phyloP scores from a whole-genome alignment of 2,329 filamentous ascomycete genomes.

The Paecilomyces sp. region DNA sequence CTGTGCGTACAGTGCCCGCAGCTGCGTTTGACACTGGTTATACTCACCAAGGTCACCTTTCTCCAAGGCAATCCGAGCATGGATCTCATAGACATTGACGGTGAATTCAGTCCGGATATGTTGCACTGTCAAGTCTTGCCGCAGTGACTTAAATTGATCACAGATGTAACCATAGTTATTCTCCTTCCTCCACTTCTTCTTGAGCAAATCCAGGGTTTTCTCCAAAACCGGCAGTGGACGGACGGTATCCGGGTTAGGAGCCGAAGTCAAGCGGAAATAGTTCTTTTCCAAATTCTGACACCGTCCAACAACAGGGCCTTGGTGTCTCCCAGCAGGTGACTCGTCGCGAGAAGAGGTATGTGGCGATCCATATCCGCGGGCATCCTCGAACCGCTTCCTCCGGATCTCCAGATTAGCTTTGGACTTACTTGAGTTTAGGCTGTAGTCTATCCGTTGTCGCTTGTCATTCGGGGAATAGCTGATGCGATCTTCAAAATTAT shows the following conservation, averaged over 20 bases:
- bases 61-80: conserved; percentile 93
- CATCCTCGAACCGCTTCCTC: conserved; percentile 71
- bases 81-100: conserved; percentile 92
- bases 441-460: conserved; percentile 41
- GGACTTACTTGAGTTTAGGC: conserved; percentile 72
- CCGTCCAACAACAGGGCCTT: conserved; percentile 74
- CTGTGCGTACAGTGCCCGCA: conserved; percentile 82
- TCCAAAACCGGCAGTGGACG: conserved; percentile 74
- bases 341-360: conserved; percentile 37
- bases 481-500: conserved; percentile 66
- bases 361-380: conserved; percentile 34
- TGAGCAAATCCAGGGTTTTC: conserved; percentile 78
- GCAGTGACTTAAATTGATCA: conserved; percentile 97
- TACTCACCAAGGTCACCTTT: conserved; percentile 99
- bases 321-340: conserved; percentile 39
- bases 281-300: conserved; percentile 82
- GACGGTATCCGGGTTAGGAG: conserved; percentile 81
- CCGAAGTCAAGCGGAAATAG: conserved; percentile 87
- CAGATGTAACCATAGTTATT: conserved; percentile 96
- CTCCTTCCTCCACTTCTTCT: conserved; percentile 90
- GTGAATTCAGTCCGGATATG: conserved; percentile 96
- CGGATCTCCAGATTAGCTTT: conserved; percentile 81
- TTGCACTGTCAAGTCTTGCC: conserved; percentile 96
- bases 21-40: conserved; percentile 99
- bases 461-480: conserved; percentile 53